Percentiles rank a stretch among this genome's conserved stretches.
Evolutionary conservation across 257 asterid genomes (phyloP).

Genomic region (Solanum gandarillasii): DNA sequence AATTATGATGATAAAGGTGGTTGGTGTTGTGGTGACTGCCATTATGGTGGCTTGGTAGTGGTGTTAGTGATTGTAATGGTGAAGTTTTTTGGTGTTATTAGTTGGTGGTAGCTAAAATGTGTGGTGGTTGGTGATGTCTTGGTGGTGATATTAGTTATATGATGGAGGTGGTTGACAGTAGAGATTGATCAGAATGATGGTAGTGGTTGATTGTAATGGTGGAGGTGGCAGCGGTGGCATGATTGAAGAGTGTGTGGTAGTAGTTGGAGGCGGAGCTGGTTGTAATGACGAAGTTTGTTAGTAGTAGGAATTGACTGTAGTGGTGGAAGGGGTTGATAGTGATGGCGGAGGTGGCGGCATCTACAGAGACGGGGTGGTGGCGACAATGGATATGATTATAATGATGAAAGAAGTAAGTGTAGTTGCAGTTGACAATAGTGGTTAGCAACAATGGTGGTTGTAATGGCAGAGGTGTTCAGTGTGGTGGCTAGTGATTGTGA

Average conservation of each 20-base stretch:
- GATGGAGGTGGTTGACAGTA: not conserved
- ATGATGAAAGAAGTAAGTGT: not conserved
- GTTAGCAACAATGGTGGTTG: not conserved
- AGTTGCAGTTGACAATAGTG: not conserved
- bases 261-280: not conserved
- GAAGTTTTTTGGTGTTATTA: not conserved
- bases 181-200: not conserved
- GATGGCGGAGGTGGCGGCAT: not conserved
- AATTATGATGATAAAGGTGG: not conserved
- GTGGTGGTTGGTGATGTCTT: not conserved
- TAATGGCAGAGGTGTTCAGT: not conserved
- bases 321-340: not conserved
- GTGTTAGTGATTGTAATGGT: not conserved
- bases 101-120: not conserved
- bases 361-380: not conserved
- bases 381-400: not conserved
- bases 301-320: not conserved
- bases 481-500: not conserved
- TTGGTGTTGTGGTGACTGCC: not conserved
- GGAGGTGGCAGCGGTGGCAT: not conserved
- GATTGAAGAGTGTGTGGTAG: not conserved
- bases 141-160: not conserved
- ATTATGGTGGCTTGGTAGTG: not conserved
- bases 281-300: not conserved
- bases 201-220: not conserved